Evolutionary conservation across 129 eudicot genomes (phyloP), one percentile per base, ranked within the genome.

Genomic region (Lactuca saligna): DNA sequence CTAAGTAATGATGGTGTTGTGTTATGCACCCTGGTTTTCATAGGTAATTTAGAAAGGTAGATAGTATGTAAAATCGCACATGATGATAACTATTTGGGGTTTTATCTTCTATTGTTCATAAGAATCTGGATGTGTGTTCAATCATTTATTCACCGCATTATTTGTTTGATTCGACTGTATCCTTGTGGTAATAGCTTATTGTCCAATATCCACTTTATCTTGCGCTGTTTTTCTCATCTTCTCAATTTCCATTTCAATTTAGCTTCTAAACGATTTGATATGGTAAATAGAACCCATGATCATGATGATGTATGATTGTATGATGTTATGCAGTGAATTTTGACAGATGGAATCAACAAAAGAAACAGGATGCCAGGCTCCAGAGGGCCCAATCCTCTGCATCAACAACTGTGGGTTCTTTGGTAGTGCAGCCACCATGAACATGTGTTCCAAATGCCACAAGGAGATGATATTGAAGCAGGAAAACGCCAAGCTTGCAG

Each of bases 391-490:
- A 4, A 81, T 86, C 38, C 88, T 86, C 9, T 86, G 92, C 78
- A 68, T 86, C 71, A 86, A 86, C 79, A 83, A 81, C 74, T 86
- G 92, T 31, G 92, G 92, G 14, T 86, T 86, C 72, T 86, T 81
- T 13, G 92, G 92, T 20, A 86, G 92, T 81, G 86, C 86, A 13
- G 80, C 88, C 44, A 86, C 92, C 72, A 86, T 86, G 92, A 86
- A 86, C 64, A 86, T 86, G 92, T 86, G 92, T 44, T 86, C 92
- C 67, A 86, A 86, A 65, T 86, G 92, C 68, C 92, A 86, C 86
- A 86, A 79, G 65, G 92, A 86, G 73, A 80, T 73, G 79, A 69
- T 86, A 39, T 57, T 83, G 68, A 86, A 86, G 54, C 86, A 86
- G 70, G 86, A 83, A 33, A 89, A 88, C 7, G 85, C 89, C 20